Base-by-base conservation (phyloP, 768 basidiomycete genomes). In the Cubamyces sp. region DNA sequence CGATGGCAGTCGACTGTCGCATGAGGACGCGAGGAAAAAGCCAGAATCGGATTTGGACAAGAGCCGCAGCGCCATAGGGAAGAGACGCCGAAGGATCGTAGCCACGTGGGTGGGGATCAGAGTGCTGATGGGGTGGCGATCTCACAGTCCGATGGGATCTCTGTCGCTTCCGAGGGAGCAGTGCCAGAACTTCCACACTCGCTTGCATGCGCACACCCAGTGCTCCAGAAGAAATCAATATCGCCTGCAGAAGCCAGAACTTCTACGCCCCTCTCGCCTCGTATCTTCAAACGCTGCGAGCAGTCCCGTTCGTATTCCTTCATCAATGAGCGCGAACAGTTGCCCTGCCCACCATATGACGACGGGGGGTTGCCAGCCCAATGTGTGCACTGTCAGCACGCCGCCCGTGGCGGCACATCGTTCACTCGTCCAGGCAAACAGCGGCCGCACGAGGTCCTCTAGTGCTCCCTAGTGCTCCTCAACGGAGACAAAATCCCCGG, bases 291-390 rank as follows among this genome's bases (percentile, higher is more conserved):
- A 5, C 11, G 34, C 34, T 34, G 34, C 34, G 11, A 34, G 34
- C 11, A 34, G 9, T 34, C 34, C 34, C 34, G 34, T 34, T 34
- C 9, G 34, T 11, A 34, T 34, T 34, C 34, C 34, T 34, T 34
- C 34, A 34, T 34, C 34, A 34, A 34, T 34, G 34, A 34, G 34
- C 34, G 9, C 34, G 9, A 34, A 11, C 34, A 34, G 54, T 55
- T 45, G 54, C 54, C 54, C 28, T 55, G 54, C 54, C 43, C 54
- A 46, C 54, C 54, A 19, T 43, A 57, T 48, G 56, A 48, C 56
- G 46, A 48, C 39, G 30, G 37, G 47, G 56, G 56, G 23, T 6
- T 2, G 5, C 40, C 51, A 23, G 28, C 34, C 30, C 34, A 34
- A 30, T 42, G 1, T 11, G 25, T 7, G 21, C 15, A 37, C 19